A percentile compares a stretch with the other conserved stretches of the same genome.
Evolutionary conservation across 2,329 filamentous ascomycete genomes (phyloP).

Genomic region (Trichothecium roseum): DNA sequence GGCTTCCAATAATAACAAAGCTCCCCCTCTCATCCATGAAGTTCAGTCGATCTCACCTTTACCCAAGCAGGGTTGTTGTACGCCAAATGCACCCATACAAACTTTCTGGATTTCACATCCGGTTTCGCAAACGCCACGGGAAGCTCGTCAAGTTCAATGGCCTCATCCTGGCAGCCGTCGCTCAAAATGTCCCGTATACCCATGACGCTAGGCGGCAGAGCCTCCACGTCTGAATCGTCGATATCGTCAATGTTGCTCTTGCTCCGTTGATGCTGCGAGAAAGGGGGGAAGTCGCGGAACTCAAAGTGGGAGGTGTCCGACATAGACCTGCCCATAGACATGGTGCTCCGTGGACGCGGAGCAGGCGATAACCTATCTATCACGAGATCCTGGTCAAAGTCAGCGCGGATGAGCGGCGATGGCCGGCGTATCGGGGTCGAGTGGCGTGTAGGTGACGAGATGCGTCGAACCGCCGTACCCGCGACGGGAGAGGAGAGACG

Average conservation of each 20-base stretch:
- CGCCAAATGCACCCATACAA: constrained; percentile 47
- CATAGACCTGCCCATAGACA: constrained; percentile 22
- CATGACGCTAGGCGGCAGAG: constrained; percentile 21
- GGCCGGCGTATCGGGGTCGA: constrained; percentile 18
- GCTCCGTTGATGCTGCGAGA: constrained; percentile 18
- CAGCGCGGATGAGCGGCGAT: constrained; percentile 22
- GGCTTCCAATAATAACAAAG: neutral
- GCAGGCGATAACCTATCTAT: constrained; percentile 26
- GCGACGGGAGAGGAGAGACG: too few species aligned
- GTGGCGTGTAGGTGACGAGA: constrained; percentile 8
- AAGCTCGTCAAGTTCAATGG: constrained; percentile 17
- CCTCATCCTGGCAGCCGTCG: constrained; percentile 4
- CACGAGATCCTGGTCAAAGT: constrained; percentile 26
- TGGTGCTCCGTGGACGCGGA: constrained; percentile 15
- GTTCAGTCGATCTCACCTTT: constrained; percentile 26
- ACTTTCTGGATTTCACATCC: constrained; percentile 29
- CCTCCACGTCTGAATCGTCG: constrained; percentile 14
- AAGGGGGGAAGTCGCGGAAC: constrained; percentile 23
- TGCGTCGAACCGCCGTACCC: neutral
- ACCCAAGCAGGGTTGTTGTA: constrained; percentile 50
- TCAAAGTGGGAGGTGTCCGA: constrained; percentile 23
- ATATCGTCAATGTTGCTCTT: constrained; percentile 9
- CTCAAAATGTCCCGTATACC: constrained; percentile 15
- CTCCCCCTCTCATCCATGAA: neutral
- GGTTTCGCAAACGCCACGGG: constrained; percentile 20